Percentiles rank a stretch among this genome's conserved stretches.
Conservation (phyloP, 176 grass and related monocot genomes). For the Musa acuminata region DNA sequence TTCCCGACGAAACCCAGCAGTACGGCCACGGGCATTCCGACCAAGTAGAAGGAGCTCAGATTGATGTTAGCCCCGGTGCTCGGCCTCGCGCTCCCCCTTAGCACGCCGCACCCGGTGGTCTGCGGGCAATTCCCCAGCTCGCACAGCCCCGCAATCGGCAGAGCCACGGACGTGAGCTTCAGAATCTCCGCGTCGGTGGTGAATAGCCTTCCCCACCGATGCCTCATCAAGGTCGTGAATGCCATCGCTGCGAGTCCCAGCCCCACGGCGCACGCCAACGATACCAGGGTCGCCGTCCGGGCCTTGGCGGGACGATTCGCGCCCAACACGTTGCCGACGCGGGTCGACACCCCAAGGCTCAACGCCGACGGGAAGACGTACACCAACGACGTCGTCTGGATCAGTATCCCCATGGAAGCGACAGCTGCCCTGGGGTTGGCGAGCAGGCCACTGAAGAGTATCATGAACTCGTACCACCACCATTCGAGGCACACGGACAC, state of each 20-base stretch:
- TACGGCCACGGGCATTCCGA: slow-evolving; percentile 89
- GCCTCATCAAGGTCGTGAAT: slow-evolving; percentile 66
- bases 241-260: slow-evolving; percentile 43
- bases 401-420: slow-evolving; percentile 96
- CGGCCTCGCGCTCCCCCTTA: slow-evolving; percentile 71
- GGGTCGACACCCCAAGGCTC: slow-evolving; percentile 76
- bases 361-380: slow-evolving; percentile 88
- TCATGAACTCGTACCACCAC: slow-evolving; percentile 99
- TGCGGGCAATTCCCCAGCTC: slow-evolving; percentile 97
- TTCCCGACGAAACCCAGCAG: slow-evolving; percentile 44
- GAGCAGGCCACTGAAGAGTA: slow-evolving; percentile 82
- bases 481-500: slow-evolving; percentile 88
- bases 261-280: slow-evolving; percentile 36
- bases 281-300: slow-evolving; percentile 38
- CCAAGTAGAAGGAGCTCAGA: slow-evolving; percentile 83
- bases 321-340: slow-evolving; percentile 77
- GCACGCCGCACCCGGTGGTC: slow-evolving; percentile 81
- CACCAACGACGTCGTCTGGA: slow-evolving; percentile 85
- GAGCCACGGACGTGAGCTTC: slow-evolving; percentile 52
- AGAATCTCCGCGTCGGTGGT: slow-evolving; percentile 63
- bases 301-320: slow-evolving; percentile 39
- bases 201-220: slow-evolving; percentile 70
- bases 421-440: slow-evolving; percentile 66
- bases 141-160: slow-evolving; percentile 89
- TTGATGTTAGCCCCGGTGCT: slow-evolving; percentile 73